These are phyloP conservation scores for Mollisiaceae sp. DNA, from an alignment of 2,329 filamentous ascomycete genomes.

Conservation along the genomic window DNA sequence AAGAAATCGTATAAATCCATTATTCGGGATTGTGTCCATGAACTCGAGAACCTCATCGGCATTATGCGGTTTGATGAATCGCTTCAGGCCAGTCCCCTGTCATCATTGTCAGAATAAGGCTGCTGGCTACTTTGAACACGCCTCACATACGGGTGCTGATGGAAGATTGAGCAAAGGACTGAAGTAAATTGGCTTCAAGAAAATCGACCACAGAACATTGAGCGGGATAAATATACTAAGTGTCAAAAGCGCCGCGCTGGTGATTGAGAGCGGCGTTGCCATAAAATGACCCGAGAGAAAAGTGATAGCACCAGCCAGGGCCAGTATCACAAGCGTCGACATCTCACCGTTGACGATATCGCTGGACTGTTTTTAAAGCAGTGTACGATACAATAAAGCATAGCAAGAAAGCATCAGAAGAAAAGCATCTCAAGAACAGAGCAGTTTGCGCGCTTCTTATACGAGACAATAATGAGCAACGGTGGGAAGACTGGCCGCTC, in stretches of 20 bases:
- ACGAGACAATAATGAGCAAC: background rate
- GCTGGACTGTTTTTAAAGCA: background rate
- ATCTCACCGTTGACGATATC: background rate
- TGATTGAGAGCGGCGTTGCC: constrained; percentile 1
- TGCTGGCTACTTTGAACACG: background rate
- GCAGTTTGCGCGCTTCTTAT: background rate
- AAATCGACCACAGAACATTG: constrained; percentile 21
- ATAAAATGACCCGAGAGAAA: background rate
- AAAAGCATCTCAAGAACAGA: background rate
- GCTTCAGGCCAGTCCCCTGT: constrained; percentile 15
- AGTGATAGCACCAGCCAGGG: background rate
- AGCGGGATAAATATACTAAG: constrained; percentile 17
- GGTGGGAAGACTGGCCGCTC: background rate
- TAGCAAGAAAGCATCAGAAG: background rate
- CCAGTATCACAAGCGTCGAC: background rate
- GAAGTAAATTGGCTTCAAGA: constrained; percentile 28
- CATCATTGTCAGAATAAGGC: constrained; percentile 5
- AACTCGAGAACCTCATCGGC: constrained; percentile 20
- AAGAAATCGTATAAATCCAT: constrained; percentile 27
- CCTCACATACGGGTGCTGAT: constrained; percentile 22
- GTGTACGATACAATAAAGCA: background rate
- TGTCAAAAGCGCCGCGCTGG: constrained; percentile 1
- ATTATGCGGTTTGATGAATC: constrained; percentile 18
- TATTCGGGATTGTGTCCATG: constrained; percentile 27
- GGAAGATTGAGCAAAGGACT: constrained; percentile 26